Conservation (phyloP, 176 grass and related monocot genomes). For the Rhynchospora breviuscula region DNA sequence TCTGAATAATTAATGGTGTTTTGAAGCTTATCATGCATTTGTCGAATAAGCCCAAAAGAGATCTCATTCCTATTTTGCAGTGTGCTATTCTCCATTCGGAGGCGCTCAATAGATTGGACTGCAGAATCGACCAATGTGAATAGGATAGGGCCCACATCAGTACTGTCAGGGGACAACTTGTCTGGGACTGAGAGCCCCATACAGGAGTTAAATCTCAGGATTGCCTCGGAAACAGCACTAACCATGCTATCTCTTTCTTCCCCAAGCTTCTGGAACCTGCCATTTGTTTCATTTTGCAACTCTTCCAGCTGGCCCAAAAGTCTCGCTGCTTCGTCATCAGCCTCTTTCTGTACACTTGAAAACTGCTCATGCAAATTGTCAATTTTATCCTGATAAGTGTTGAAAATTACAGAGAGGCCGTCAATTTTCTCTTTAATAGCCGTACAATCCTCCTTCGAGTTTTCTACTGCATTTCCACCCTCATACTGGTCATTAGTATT, state of each 20-base stretch:
- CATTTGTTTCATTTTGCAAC: slow-evolving; percentile 58
- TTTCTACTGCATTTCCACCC: slow-evolving; percentile 40
- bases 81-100: slow-evolving; percentile 39
- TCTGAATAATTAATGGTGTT: slow-evolving; percentile 40
- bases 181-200: slow-evolving; percentile 24
- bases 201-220: slow-evolving; percentile 42
- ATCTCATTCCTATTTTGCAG: slow-evolving; percentile 54
- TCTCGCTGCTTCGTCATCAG: slow-evolving; percentile 39
- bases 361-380: slow-evolving; percentile 54
- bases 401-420: slow-evolving; percentile 48
- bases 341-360: slow-evolving; percentile 38
- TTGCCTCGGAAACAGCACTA: slow-evolving; percentile 36
- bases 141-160: slow-evolving; percentile 28
- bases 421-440: slow-evolving; percentile 48
- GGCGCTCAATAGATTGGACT: slow-evolving; percentile 44
- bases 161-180: slow-evolving; percentile 25
- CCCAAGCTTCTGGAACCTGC: slow-evolving; percentile 43
- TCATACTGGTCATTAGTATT: slow-evolving; percentile 30
- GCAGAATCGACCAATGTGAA: slow-evolving; percentile 47
- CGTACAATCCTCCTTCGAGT: slow-evolving; percentile 37
- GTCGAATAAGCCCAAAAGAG: slow-evolving; percentile 35
- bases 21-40: slow-evolving; percentile 44
- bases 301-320: slow-evolving; percentile 48
- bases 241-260: slow-evolving; percentile 47
- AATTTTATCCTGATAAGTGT: slow-evolving; percentile 48